Base-by-base conservation (phyloP, 495 filamentous ascomycete genomes). In the Beverwykella pulmonaria region DNA sequence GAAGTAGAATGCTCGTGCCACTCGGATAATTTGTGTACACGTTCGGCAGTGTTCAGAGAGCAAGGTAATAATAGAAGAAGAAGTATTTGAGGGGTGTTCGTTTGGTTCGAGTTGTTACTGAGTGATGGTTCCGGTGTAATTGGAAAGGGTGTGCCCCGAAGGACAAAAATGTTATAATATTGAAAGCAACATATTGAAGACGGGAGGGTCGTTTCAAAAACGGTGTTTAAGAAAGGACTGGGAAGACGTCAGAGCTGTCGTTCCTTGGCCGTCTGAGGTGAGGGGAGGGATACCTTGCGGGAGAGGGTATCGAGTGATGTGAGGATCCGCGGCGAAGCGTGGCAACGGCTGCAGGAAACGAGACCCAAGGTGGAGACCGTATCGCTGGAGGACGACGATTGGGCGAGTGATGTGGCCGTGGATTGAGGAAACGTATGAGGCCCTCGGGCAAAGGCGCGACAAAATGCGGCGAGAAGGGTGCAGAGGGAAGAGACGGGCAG, bases 151-250 rank as follows among this genome's bases (percentile, higher is more conserved):
- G 59, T 60, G 68, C 74, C 75, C 76, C 76, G 72, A 66, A 70
- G 75, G 73, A 76, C 73, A 41, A 54, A 56, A 26, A 22, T 53
- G 67, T 67, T 78, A 78, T 77, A 73, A 76, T 36, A 55, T 61
- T 36, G 62, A 61, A 23, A 67, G 20, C 32, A 69, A 70, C 75
- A 77, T 78, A 56, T 47, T 68, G 70, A 30, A 57, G 55, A 23
- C 39, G 29, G 32, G 56, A 64, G 41, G 32, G 65, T 64, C 60
- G 65, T 67, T 71, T 63, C 52, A 30, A 65, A 54, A 68, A 72
- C 59, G 59, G 68, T 23, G 20, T 26, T 60, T 48, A 59, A 60
- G 29, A 53, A 56, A 34, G 44, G 44, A 27, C 47, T 52, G 44
- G 25, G 19, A 44, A 52, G 23, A 59, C 36, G 57, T 67, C 48